These are phyloP conservation scores for Allium sativum DNA, from an alignment of 106 monocot species.

Conservation along the genomic window DNA sequence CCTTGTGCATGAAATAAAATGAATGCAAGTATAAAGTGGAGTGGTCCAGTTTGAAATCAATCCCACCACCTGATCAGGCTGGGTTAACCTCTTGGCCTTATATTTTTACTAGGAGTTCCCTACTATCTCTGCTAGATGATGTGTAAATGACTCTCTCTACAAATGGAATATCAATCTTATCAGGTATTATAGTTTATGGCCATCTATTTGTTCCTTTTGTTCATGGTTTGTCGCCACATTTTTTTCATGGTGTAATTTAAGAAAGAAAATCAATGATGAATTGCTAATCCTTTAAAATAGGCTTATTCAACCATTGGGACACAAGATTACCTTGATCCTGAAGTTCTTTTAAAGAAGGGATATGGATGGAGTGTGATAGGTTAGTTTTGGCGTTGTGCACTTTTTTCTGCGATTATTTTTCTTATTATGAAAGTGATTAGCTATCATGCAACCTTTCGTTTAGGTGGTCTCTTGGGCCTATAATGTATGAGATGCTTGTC, in stretches of 20 bases:
- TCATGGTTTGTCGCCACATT: not conserved
- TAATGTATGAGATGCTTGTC: slow-evolving; percentile 36
- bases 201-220: not conserved
- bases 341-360: slow-evolving; percentile 26
- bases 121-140: too few species aligned
- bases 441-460: slow-evolving; percentile 3
- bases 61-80: too few species aligned
- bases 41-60: too few species aligned
- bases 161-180: too few species aligned
- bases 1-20: too few species aligned
- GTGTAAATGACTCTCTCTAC: too few species aligned
- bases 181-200: not conserved
- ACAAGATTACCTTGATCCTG: slow-evolving; percentile 32
- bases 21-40: too few species aligned
- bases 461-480: slow-evolving; percentile 56
- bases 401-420: not conserved
- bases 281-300: slow-evolving; percentile 12
- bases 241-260: not conserved
- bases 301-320: slow-evolving; percentile 52
- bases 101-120: too few species aligned
- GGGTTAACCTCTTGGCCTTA: too few species aligned
- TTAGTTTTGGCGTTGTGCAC: slow-evolving; percentile 9
- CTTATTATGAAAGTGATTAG: not conserved
- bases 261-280: not conserved
- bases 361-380: slow-evolving; percentile 44